Conservation (phyloP, 2,329 filamentous ascomycete species). For the Ceratocystis papillata region DNA sequence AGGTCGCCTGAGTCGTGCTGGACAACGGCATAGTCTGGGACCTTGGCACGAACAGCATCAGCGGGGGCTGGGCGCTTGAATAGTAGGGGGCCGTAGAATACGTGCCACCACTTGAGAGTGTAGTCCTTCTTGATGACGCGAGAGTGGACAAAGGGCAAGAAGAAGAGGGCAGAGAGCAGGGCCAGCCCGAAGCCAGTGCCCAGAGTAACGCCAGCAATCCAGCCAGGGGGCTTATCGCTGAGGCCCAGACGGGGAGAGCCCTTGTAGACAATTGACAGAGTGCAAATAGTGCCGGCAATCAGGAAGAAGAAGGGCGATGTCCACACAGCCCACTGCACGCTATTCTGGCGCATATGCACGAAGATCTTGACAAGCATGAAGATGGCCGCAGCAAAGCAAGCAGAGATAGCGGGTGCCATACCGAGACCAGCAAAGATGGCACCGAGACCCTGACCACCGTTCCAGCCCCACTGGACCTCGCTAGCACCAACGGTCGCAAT, state of each 20-base stretch:
- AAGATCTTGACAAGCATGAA: slow-evolving; percentile 61
- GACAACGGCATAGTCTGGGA: slow-evolving; percentile 68
- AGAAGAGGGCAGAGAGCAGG: slow-evolving; percentile 54
- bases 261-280: slow-evolving; percentile 71
- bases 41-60: slow-evolving; percentile 43
- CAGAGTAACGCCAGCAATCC: slow-evolving; percentile 54
- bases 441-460: slow-evolving; percentile 55
- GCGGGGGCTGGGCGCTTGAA: slow-evolving; percentile 47
- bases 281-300: slow-evolving; percentile 61
- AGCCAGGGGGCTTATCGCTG: slow-evolving; percentile 55
- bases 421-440: slow-evolving; percentile 60
- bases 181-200: slow-evolving; percentile 51
- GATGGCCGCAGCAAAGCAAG: slow-evolving; percentile 53
- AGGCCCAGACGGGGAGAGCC: slow-evolving; percentile 59
- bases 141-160: slow-evolving; percentile 58
- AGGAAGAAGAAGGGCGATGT: slow-evolving; percentile 68
- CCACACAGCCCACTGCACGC: slow-evolving; percentile 61
- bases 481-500: slow-evolving; percentile 53
- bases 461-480: slow-evolving; percentile 60
- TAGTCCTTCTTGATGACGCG: slow-evolving; percentile 59
- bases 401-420: slow-evolving; percentile 61
- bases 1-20: slow-evolving; percentile 35
- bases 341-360: slow-evolving; percentile 63
- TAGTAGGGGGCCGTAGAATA: slow-evolving; percentile 53
- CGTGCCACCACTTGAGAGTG: slow-evolving; percentile 51